Evolutionary conservation across 805 yeast species (phyloP).

Genomic region (Candida yuanshanica): DNA sequence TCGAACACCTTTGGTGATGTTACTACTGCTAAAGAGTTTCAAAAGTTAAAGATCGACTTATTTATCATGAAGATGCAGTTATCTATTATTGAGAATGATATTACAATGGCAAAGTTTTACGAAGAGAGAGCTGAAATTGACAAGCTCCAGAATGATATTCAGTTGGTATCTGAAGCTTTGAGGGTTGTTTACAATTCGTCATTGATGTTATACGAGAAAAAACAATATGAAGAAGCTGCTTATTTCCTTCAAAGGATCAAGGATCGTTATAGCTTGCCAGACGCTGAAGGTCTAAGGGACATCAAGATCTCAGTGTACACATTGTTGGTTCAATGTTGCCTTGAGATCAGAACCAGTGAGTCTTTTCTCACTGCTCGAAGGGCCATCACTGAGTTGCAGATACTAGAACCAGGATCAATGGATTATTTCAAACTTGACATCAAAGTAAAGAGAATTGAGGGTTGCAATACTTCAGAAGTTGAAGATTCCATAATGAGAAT

Average conservation of each 20-base stretch:
- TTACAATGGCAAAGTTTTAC: constrained; percentile 30
- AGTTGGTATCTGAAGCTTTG: constrained; percentile 23
- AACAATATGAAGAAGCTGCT: constrained; percentile 6
- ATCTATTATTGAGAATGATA: constrained; percentile 26
- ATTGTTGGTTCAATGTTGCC: constrained; percentile 24
- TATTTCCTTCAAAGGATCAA: constrained; percentile 16
- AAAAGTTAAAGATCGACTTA: constrained; percentile 23
- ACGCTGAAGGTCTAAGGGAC: constrained; percentile 10
- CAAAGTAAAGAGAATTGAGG: constrained; percentile 16
- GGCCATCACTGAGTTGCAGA: constrained; percentile 22
- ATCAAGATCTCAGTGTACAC: constrained; percentile 21
- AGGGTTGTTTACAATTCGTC: constrained; percentile 30
- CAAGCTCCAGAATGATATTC: constrained; percentile 12
- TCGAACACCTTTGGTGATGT: constrained; percentile 7
- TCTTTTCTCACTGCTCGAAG: constrained; percentile 16
- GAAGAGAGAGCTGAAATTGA: constrained; percentile 25
- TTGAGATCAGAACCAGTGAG: constrained; percentile 19
- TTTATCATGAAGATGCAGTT: constrained; percentile 28
- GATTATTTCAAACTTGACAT: constrained; percentile 28
- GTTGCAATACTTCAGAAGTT: constrained; percentile 7
- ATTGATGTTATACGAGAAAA: constrained; percentile 15
- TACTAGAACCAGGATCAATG: constrained; percentile 22
- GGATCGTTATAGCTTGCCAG: constrained; percentile 4
- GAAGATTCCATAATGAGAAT: constrained; percentile 32
- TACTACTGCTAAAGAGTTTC: constrained; percentile 10